Evolutionary conservation across 495 filamentous ascomycete genomes (phyloP).

Genomic region (Talaromyces proteolyticus): DNA sequence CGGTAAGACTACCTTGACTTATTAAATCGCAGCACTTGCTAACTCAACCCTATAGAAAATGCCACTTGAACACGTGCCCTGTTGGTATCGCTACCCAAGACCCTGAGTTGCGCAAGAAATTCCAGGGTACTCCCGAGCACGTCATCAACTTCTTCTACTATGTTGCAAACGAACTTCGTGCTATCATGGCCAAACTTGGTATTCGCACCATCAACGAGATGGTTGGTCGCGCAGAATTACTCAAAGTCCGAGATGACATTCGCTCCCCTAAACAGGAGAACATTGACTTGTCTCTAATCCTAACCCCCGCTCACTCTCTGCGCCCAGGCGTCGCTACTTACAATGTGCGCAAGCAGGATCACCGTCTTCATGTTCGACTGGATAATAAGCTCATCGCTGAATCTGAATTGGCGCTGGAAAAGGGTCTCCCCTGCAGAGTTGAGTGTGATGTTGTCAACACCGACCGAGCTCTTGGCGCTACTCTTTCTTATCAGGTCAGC

Average conservation of each 20-base stretch:
- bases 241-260: slow-evolving; percentile 85
- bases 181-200: slow-evolving; percentile 96
- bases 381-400: slow-evolving; percentile 99
- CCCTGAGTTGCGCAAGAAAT: slow-evolving; percentile 90
- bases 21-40: slow-evolving; percentile 8
- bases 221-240: slow-evolving; percentile 87
- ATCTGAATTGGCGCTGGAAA: slow-evolving; percentile 93
- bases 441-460: slow-evolving; percentile 99
- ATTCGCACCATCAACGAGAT: slow-evolving; percentile 97
- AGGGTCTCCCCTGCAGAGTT: slow-evolving; percentile 89
- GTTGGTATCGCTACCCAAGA: slow-evolving; percentile 98
- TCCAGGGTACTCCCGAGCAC: slow-evolving; percentile 89
- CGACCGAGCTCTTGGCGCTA: slow-evolving; percentile 90
- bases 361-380: slow-evolving; percentile 85
- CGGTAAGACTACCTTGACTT: neutral
- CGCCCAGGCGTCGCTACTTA: slow-evolving; percentile 96
- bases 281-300: slow-evolving; percentile 90
- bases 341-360: slow-evolving; percentile 98
- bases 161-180: slow-evolving; percentile 92
- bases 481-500: slow-evolving; percentile 94
- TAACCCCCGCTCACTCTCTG: slow-evolving; percentile 94
- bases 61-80: slow-evolving; percentile 77
- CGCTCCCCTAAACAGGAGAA: slow-evolving; percentile 85
- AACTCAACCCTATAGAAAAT: slow-evolving; percentile 27
- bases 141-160: slow-evolving; percentile 99